A percentile compares a stretch with the other conserved stretches of the same genome.
phyloP scores from a whole-genome alignment of 2,329 filamentous ascomycete genomes.

The Talaromyces sp. region DNA sequence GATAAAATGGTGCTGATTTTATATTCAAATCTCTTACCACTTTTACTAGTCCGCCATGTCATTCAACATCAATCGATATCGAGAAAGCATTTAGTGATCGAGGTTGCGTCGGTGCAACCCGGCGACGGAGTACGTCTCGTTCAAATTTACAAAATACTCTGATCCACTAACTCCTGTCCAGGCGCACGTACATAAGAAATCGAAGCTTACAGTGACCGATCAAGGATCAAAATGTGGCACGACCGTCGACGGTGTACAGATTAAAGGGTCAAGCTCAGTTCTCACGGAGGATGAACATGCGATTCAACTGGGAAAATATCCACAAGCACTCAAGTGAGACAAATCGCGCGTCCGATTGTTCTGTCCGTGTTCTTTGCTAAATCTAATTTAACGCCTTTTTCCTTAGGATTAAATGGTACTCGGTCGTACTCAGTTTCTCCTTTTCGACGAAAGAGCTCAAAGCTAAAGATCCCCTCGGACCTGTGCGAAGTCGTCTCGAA shows the following conservation, averaged over 20 bases:
- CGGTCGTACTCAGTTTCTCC: conserved; percentile 77
- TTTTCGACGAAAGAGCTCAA: conserved; percentile 69
- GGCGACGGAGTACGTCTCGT: conserved; percentile 61
- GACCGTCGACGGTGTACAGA: conserved; percentile 66
- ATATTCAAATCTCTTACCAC: background rate
- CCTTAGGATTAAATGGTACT: conserved; percentile 70
- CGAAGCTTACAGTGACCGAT: conserved; percentile 71
- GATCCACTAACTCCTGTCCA: conserved; percentile 31
- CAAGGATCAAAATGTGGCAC: conserved; percentile 83
- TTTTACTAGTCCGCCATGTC: conserved; percentile 58
- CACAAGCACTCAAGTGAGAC: conserved; percentile 48
- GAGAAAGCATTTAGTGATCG: conserved; percentile 78
- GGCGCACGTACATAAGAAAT: conserved; percentile 63
- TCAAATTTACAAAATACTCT: background rate
- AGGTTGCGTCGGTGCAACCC: conserved; percentile 62
- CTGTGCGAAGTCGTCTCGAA: conserved; percentile 66
- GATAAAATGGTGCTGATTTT: too few species aligned
- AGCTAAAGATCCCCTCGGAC: conserved; percentile 58
- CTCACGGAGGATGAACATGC: conserved; percentile 59
- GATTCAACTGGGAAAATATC: conserved; percentile 70
- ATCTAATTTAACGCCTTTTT: background rate
- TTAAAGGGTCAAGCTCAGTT: conserved; percentile 60
- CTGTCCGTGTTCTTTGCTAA: background rate
- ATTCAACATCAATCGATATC: conserved; percentile 83
- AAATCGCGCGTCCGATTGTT: background rate